Base-by-base conservation (phyloP, 2,329 filamentous ascomycete genomes). In the Pseudogymnoascus sp. region DNA sequence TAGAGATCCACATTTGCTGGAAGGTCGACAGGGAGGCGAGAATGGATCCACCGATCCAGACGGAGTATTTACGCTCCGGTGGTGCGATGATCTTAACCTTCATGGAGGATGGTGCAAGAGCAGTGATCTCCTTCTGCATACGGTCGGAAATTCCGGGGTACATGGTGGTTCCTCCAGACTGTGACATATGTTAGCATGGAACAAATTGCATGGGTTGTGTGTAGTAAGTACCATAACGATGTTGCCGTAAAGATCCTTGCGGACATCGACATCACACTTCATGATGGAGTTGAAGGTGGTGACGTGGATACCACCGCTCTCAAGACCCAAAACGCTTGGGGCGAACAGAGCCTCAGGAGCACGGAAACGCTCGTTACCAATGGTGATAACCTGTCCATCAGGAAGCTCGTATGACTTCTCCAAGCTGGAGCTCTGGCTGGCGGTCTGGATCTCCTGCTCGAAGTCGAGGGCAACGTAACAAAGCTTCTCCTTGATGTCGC, bases 1-100 rank as follows among this genome's bases (percentile, higher is more conserved):
- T 99, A 76, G 95, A 99, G 89, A 99, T 98, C 95, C 95, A 99
- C 95, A 99, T 99, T 85, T 99, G 95, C 87, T 99, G 95, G 93
- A 99, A 99, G 82, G 95, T 99, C 74, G 95, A 99, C 76, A 99
- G 90, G 71, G 95, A 99, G 75, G 95, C 95, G 77, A 99, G 84
- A 84, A 99, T 99, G 81, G 95, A 99, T 88, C 95, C 95, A 95
- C 95, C 95, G 80, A 99, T 99, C 95, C 95, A 99, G 86, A 99
- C 95, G 70, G 95, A 98, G 92, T 99, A 99, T 88, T 99, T 99
- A 83, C 95, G 92, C 90, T 99, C 95, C 73, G 95, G 95, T 75
- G 95, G 95, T 84, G 95, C 95, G 79, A 99, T 98, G 84, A 99
- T 98, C 91, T 98, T 98, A 88, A 99, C 93, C 92, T 98, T 98